Evolutionary conservation across 1,284 basidiomycete species (phyloP), one percentile per base, ranked within the genome.

Genomic region (Microstroma glucosiphilum): DNA sequence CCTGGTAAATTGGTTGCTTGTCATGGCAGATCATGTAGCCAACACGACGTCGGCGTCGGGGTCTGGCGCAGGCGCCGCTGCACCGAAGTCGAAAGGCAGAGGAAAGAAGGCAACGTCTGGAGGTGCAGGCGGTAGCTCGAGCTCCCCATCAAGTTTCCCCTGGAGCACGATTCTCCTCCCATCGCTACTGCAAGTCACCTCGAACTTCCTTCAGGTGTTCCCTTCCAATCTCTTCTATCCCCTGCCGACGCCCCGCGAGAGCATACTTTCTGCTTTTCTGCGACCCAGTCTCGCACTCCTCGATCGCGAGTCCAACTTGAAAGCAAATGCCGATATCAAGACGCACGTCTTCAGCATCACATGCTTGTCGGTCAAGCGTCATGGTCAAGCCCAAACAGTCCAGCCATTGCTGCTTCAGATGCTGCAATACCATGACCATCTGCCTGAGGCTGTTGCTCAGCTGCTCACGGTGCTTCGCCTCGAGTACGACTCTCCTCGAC

Each of bases 401-500:
- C 92, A 96, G 75, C 93, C 91, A 60, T 86, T 86, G 65, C 91
- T 98, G 80, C 89, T 93, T 80, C 92, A 96, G 79, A 87, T 86
- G 60, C 82, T 98, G 13, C 92, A 94, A 65, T 96, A 94, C 80
- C 91, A 88, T 73, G 94, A 98, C 73, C 93, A 97, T 78, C 85
- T 96, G 30, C 87, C 90, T 0, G 93, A 97, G 75, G 88, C 89
- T 0, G 90, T 96, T 88, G 93, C 93, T 0, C 92, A 97, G 70
- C 87, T 91, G 42, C 84, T 97, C 8, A 84, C 86, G 37, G 82
- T 89, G 51, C 84, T 97, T 54, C 85, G 88, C 17, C 88, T 88
- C 69, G 89, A 96, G 62, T 97, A 89, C 73, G 92, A 96, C 80
- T 87, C 92, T 70, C 83, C 87, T 3, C 90, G 93, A 76, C 84